A percentile compares a stretch with the other conserved stretches of the same genome.
Evolutionary conservation across 2,329 filamentous ascomycete genomes (phyloP).

Genomic region (Fusarium albidum): DNA sequence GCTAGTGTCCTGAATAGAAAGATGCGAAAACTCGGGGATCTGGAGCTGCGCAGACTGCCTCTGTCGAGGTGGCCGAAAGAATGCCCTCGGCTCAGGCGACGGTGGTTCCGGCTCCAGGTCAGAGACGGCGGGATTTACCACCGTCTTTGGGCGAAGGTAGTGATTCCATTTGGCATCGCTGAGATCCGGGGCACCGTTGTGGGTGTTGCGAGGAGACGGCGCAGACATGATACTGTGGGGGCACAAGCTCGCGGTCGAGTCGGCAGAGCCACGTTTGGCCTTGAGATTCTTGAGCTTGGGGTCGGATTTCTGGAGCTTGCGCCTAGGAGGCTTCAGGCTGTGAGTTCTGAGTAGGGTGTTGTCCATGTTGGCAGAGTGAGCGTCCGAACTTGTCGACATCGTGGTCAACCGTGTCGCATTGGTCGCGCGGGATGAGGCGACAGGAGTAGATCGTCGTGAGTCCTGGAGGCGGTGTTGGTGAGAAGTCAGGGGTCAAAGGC

Average conservation of each 20-base stretch:
- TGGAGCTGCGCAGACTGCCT: slow-evolving; percentile 30
- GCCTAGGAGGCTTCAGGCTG: slow-evolving; percentile 38
- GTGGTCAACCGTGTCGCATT: slow-evolving; percentile 21
- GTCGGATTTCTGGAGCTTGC: slow-evolving; percentile 44
- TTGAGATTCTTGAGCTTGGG: slow-evolving; percentile 39
- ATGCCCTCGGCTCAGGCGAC: slow-evolving; percentile 23
- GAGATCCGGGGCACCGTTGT: slow-evolving; percentile 37
- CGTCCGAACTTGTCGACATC: slow-evolving; percentile 2
- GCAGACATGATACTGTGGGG: slow-evolving; percentile 22
- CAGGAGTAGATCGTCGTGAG: slow-evolving; percentile 21
- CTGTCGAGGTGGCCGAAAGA: slow-evolving; percentile 18
- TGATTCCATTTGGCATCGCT: slow-evolving; percentile 42
- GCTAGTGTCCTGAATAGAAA: slow-evolving; percentile 30
- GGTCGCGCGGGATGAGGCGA: slow-evolving; percentile 4
- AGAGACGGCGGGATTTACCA: slow-evolving; percentile 28
- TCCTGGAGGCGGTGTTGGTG: background rate
- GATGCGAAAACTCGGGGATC: slow-evolving; percentile 40
- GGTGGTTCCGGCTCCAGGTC: slow-evolving; percentile 28
- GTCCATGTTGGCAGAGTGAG: slow-evolving; percentile 18
- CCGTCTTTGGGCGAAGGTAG: slow-evolving; percentile 37
- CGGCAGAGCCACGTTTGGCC: slow-evolving; percentile 38
- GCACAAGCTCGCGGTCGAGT: slow-evolving; percentile 37
- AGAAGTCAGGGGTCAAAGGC: slow-evolving; percentile 3
- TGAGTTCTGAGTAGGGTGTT: slow-evolving; percentile 21
- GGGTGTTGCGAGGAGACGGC: slow-evolving; percentile 31